Conservation (phyloP, 2,329 filamentous ascomycete species). For the Phyllosticta paracitricarpa region DNA sequence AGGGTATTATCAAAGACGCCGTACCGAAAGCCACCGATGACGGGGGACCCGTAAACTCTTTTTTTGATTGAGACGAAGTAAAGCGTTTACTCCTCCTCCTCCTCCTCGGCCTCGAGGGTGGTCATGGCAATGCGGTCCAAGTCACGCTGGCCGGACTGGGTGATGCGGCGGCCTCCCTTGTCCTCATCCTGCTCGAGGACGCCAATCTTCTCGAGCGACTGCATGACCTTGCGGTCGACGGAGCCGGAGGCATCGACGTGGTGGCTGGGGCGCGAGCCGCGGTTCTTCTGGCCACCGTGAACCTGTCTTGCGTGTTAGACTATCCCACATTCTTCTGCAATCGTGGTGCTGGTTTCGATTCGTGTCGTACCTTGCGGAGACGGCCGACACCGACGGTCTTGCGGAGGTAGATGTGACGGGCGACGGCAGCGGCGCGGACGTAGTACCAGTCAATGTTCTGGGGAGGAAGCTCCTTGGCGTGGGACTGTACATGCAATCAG, state of each 20-base stretch:
- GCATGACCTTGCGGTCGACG: conserved; percentile 95
- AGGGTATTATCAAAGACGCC: not conserved
- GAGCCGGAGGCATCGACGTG: conserved; percentile 92
- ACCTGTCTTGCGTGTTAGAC: conserved; percentile 29
- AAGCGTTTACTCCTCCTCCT: conserved; percentile 28
- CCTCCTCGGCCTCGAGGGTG: conserved; percentile 42
- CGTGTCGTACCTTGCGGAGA: conserved; percentile 59
- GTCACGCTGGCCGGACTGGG: conserved; percentile 96
- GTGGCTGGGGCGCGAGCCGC: conserved; percentile 79
- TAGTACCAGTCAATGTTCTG: conserved; percentile 97
- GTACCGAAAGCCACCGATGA: not conserved
- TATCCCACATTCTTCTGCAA: not conserved
- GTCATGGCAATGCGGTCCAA: conserved; percentile 64
- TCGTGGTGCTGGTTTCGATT: not conserved
- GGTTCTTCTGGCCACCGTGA: conserved; percentile 90
- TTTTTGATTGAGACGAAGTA: not conserved
- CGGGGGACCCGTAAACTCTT: not conserved
- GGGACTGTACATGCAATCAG: conserved; percentile 20
- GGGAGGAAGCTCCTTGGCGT: conserved; percentile 93
- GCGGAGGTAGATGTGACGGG: conserved; percentile 97
- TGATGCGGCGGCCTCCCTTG: conserved; percentile 97
- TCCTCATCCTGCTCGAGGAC: conserved; percentile 97
- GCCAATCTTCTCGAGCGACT: conserved; percentile 98
- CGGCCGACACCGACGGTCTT: conserved; percentile 99
- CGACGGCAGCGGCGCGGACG: conserved; percentile 83